Base-by-base conservation (phyloP, 306 rosid genomes). In the Spatholobus suberectus region DNA sequence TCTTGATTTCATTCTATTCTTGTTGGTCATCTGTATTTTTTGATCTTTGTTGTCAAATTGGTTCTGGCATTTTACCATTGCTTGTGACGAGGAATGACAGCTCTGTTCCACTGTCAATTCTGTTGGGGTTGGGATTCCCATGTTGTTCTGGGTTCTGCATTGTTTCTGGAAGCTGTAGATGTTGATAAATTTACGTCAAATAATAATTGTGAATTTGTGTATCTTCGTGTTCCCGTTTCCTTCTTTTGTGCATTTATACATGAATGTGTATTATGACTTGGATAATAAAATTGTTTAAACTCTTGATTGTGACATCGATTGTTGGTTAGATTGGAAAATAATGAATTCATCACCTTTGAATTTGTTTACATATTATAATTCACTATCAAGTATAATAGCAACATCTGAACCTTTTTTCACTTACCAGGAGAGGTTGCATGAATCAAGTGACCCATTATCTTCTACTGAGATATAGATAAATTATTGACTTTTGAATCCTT, bases 1-100 rank as follows among this genome's bases (percentile, higher is more conserved):
- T 77, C 76, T 43, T 62, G 61, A 79, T 82, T 83, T 70, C 71
- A 84, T 83, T 88, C 70, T 46, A 83, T 78, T 74, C 85, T 72
- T 77, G 87, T 79, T 46, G 63, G 15, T 70, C 43, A 75, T 70
- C 21, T 63, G 66, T 76, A 57, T 70, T 77, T 49, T 75, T 63
- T 27, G 3, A 37, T 40, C 58, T 52, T 43, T 82, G 75, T 46
- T 61, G 73, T 68, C 68, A 75, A 92, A 86, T 90, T 82, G 88
- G 70, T 82, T 78, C 73, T 82, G 85, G 52, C 59, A 69, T 79
- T n/a, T 87, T 76, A 68, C 76, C 76, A 63, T 72, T 75, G 85
- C 44, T 24, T 44, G 52, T 63, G 84, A 51, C 8, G 54, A 63
- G 52, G 43, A 37, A 73, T n/a, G n/a, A n/a, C n/a, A n/a, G n/a